A percentile compares a stretch with the other conserved stretches of the same genome.
phyloP scores from a whole-genome alignment of 2,329 filamentous ascomycete species.

The Chrysoporthe deuterocubensis region DNA sequence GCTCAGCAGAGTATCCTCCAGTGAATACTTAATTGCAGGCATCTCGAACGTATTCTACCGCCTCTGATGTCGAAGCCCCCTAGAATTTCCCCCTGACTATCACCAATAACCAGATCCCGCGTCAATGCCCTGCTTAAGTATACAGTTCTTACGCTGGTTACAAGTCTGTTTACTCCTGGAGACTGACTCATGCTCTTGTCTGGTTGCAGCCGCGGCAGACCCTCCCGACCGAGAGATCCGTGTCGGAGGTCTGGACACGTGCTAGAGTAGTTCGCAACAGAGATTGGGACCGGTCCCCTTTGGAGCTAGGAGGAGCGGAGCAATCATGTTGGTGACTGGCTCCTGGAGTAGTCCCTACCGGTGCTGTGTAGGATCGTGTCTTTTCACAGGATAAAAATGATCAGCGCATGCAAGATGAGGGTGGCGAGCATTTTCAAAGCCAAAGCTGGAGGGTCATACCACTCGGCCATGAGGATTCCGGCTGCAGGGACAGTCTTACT shows the following conservation, averaged over 20 bases:
- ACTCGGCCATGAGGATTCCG: constrained; percentile 21
- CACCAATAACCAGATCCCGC: too few relatives aligned
- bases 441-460: constrained; percentile 16
- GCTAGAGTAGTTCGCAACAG: not conserved
- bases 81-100: too few relatives aligned
- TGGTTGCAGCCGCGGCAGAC: not conserved
- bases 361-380: not conserved
- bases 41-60: too few relatives aligned
- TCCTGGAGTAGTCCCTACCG: not conserved
- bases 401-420: constrained; percentile 21
- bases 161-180: too few relatives aligned
- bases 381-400: not conserved
- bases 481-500: not conserved
- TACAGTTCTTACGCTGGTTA: too few relatives aligned
- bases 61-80: too few relatives aligned
- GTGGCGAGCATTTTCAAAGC: constrained; percentile 18
- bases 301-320: too few relatives aligned
- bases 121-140: too few relatives aligned
- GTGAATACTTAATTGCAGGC: too few relatives aligned
- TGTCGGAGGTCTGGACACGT: not conserved
- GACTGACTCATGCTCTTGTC: not conserved
- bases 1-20: too few relatives aligned
- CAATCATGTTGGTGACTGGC: too few relatives aligned
- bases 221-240: not conserved
- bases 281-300: not conserved